These are phyloP conservation scores for Exophiala spinifera DNA, from an alignment of 2,329 filamentous ascomycete genomes.

Conservation along the genomic window DNA sequence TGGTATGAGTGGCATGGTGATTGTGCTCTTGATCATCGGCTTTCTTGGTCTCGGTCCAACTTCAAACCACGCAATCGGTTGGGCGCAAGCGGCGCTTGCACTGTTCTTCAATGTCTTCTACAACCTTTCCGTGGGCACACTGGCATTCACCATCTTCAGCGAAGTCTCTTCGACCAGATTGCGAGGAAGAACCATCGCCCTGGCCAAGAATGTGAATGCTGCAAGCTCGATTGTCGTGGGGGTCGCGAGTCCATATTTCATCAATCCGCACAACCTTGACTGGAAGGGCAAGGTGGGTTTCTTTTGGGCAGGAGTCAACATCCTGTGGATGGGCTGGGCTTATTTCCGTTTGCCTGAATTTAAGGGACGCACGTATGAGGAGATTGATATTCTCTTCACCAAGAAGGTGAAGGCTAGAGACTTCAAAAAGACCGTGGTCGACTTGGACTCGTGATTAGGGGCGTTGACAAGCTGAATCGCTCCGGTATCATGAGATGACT, in stretches of 20 bases:
- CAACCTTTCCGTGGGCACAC: conserved; percentile 50
- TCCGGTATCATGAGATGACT: too few relatives aligned
- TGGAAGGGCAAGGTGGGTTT: conserved; percentile 79
- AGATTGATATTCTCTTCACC: conserved; percentile 77
- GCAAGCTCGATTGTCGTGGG: conserved; percentile 66
- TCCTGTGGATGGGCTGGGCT: conserved; percentile 73
- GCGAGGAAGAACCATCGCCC: conserved; percentile 13
- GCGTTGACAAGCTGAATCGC: too few relatives aligned
- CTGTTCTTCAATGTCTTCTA: conserved; percentile 78
- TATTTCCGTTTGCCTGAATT: conserved; percentile 81
- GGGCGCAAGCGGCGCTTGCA: conserved; percentile 57
- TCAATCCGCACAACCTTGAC: conserved; percentile 69
- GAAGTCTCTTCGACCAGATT: neutral
- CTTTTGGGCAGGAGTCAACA: conserved; percentile 80
- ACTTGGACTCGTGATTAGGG: too few relatives aligned
- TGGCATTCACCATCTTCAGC: neutral
- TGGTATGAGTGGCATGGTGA: conserved; percentile 68
- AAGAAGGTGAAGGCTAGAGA: too few relatives aligned
- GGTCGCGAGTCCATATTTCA: conserved; percentile 85
- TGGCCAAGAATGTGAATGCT: too few relatives aligned
- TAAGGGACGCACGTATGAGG: conserved; percentile 73
- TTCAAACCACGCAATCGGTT: conserved; percentile 50
- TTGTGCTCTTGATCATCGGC: conserved; percentile 77
- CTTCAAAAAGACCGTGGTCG: too few relatives aligned
- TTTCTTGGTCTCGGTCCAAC: conserved; percentile 59